Evolutionary conservation across 169 alveolate species (phyloP).

Genomic region (Eimeria necatrix): DNA sequence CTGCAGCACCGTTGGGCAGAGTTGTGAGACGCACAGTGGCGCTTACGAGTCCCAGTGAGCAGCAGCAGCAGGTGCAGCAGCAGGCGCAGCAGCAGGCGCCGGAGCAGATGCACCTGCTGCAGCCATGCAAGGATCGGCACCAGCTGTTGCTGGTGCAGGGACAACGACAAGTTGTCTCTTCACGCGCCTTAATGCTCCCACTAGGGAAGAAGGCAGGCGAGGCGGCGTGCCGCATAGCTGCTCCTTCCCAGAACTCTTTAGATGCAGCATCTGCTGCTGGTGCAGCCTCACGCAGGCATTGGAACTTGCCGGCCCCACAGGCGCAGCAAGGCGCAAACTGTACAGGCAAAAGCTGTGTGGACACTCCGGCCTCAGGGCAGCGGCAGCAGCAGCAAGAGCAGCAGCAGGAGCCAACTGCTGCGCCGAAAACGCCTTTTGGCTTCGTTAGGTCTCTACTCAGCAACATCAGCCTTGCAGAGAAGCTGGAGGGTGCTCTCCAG

Average conservation of each 20-base stretch:
- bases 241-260: background rate
- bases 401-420: conserved; percentile 4
- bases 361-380: background rate
- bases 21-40: conserved; percentile 11
- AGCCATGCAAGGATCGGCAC: background rate
- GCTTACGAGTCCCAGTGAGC: background rate
- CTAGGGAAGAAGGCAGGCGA: background rate
- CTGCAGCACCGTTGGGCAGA: conserved; percentile 38
- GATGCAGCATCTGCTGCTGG: conserved; percentile 2
- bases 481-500: background rate
- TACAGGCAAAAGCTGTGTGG: background rate
- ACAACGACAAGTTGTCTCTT: conserved; percentile 47
- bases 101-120: conserved; percentile 8
- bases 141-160: conserved; percentile 35
- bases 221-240: conserved; percentile 2
- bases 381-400: conserved; percentile 42
- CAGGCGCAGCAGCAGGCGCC: conserved; percentile 8
- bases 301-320: background rate
- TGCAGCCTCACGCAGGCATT: background rate
- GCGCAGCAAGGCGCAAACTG: background rate
- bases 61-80: conserved; percentile 41
- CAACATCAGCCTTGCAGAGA: conserved; percentile 37
- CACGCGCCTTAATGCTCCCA: conserved; percentile 12
- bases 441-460: conserved; percentile 44
- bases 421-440: background rate